Evolutionary conservation across 2,329 filamentous ascomycete species (phyloP).

Genomic region (Aspergillus caelatus): DNA sequence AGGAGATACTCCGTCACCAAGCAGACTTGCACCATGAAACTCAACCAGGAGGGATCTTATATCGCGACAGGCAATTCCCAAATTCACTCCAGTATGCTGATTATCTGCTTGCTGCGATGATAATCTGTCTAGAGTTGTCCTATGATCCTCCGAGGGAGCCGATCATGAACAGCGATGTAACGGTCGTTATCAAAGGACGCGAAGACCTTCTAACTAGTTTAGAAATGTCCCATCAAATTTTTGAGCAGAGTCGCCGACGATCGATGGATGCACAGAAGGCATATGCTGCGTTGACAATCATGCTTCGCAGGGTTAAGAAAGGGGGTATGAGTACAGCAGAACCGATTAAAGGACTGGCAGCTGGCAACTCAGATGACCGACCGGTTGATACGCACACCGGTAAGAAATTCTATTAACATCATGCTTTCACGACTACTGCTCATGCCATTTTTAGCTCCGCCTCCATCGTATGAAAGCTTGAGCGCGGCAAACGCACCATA

Average conservation of each 20-base stretch:
- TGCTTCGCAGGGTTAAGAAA: slow-evolving; percentile 29
- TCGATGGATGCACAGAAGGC: slow-evolving; percentile 34
- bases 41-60: slow-evolving; percentile 58
- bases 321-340: slow-evolving; percentile 5
- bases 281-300: slow-evolving; percentile 30
- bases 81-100: slow-evolving; percentile 62
- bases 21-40: slow-evolving; percentile 54
- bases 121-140: slow-evolving; percentile 55
- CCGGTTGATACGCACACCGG: neutral
- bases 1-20: slow-evolving; percentile 53
- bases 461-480: slow-evolving; percentile 20
- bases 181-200: slow-evolving; percentile 19
- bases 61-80: slow-evolving; percentile 59
- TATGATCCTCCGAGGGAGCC: slow-evolving; percentile 20
- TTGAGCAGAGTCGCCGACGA: slow-evolving; percentile 24
- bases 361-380: neutral
- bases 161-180: slow-evolving; percentile 15
- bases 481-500: slow-evolving; percentile 5
- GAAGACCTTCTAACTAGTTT: slow-evolving; percentile 28
- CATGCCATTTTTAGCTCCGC: slow-evolving; percentile 7
- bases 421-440: neutral
- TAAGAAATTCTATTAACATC: neutral
- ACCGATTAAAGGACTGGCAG: neutral
- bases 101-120: slow-evolving; percentile 64
- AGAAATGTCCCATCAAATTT: slow-evolving; percentile 31